Conservation (phyloP, 352 stramenopile species). For the Pythium folliculosum region DNA sequence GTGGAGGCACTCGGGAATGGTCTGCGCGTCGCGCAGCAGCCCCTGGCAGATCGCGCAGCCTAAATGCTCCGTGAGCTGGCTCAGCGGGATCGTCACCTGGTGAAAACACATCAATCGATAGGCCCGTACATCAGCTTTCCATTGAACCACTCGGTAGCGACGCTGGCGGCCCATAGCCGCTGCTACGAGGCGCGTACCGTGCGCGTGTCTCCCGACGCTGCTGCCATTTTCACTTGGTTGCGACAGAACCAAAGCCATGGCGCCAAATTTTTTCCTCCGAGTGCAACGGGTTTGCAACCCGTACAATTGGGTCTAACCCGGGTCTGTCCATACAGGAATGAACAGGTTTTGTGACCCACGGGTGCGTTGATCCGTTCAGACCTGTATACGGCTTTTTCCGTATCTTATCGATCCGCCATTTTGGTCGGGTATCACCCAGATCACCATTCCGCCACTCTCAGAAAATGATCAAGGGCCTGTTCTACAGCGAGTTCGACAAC, state of each 20-base stretch:
- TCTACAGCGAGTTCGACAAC: slow-evolving; percentile 94
- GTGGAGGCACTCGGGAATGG: slow-evolving; percentile 81
- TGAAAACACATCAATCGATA: slow-evolving; percentile 15
- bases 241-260: slow-evolving; percentile 3
- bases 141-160: background rate
- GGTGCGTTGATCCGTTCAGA: background rate
- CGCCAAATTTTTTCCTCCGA: slow-evolving; percentile 2
- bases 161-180: background rate
- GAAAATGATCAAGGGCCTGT: slow-evolving; percentile 81
- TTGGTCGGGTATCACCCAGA: background rate
- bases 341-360: background rate
- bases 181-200: slow-evolving; percentile 22
- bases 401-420: slow-evolving; percentile 12
- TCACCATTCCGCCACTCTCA: background rate
- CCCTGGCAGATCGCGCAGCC: slow-evolving; percentile 67
- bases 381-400: slow-evolving; percentile 18
- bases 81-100: slow-evolving; percentile 56
- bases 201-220: slow-evolving; percentile 31
- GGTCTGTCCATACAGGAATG: no score
- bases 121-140: slow-evolving; percentile 1
- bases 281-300: background rate
- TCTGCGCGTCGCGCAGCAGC: slow-evolving; percentile 75
- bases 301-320: background rate
- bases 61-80: slow-evolving; percentile 61
- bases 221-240: slow-evolving; percentile 10